phyloP scores from a whole-genome alignment of 805 yeast genomes.

The Priceomyces melissophilus region DNA sequence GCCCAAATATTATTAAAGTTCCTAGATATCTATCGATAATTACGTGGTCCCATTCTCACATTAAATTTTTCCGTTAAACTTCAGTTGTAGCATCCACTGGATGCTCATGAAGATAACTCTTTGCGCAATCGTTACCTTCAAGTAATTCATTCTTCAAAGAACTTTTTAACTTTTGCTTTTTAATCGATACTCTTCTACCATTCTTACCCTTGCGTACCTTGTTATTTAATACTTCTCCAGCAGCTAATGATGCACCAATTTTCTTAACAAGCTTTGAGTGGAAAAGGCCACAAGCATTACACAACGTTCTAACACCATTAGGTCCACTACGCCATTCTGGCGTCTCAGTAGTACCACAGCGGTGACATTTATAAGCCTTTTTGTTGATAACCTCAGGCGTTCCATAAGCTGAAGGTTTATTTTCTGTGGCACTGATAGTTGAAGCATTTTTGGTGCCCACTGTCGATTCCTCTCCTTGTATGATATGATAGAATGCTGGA shows the following conservation, averaged over 20 bases:
- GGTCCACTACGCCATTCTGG: slow-evolving; percentile 47
- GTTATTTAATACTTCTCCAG: slow-evolving; percentile 41
- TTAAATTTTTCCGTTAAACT: too few species aligned
- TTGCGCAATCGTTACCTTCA: too few species aligned
- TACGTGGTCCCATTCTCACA: too few species aligned
- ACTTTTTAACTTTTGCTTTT: slow-evolving; percentile 16
- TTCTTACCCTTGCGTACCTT: slow-evolving; percentile 44
- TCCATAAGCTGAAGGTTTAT: slow-evolving; percentile 7
- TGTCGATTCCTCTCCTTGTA: too few species aligned
- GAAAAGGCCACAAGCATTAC: slow-evolving; percentile 43
- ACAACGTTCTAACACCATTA: slow-evolving; percentile 41
- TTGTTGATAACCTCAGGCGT: slow-evolving; percentile 33
- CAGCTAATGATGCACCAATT: slow-evolving; percentile 52
- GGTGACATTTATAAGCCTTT: slow-evolving; percentile 35
- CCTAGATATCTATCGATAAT: too few species aligned
- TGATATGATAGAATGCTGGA: too few species aligned
- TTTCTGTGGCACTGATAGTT: too few species aligned
- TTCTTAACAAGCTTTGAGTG: slow-evolving; percentile 49
- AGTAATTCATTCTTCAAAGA: not conserved
- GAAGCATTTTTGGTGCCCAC: too few species aligned
- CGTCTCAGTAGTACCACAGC: slow-evolving; percentile 45
- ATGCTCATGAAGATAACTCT: too few species aligned
- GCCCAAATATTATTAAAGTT: too few species aligned
- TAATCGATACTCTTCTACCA: slow-evolving; percentile 38
- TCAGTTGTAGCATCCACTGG: too few species aligned